Percentiles rank a stretch among this genome's conserved stretches.
Conservation (phyloP, 2,329 filamentous ascomycete genomes). For the Hypoxylon sp. region DNA sequence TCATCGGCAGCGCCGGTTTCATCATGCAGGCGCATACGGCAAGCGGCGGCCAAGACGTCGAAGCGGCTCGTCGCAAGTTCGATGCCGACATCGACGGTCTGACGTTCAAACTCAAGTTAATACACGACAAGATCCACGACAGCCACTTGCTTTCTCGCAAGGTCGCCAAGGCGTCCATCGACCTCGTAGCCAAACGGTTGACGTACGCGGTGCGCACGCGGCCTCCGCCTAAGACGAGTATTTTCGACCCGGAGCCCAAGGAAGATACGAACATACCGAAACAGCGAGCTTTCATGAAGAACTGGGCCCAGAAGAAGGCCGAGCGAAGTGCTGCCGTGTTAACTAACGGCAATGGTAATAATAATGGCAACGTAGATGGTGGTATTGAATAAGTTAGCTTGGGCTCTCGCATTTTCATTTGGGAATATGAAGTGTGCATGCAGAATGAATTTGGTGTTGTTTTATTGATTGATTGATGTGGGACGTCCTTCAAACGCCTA, state of each 20-base stretch:
- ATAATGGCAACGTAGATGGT: not conserved
- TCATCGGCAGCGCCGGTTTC: slow-evolving; percentile 75
- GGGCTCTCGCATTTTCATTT: not conserved
- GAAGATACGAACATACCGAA: slow-evolving; percentile 59
- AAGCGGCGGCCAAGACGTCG: slow-evolving; percentile 47
- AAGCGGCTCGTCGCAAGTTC: slow-evolving; percentile 64
- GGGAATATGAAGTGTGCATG: slow-evolving; percentile 10
- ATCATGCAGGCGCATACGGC: slow-evolving; percentile 45
- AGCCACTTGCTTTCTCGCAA: slow-evolving; percentile 80
- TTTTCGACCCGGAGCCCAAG: slow-evolving; percentile 61
- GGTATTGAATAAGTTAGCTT: not conserved
- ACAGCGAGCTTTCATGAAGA: slow-evolving; percentile 67
- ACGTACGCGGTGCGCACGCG: slow-evolving; percentile 78
- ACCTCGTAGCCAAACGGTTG: slow-evolving; percentile 81
- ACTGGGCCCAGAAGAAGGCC: slow-evolving; percentile 53
- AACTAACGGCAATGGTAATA: slow-evolving; percentile 2
- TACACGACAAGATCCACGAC: slow-evolving; percentile 77
- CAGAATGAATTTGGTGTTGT: slow-evolving; percentile 16
- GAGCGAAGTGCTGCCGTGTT: slow-evolving; percentile 13
- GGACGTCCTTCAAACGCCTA: slow-evolving; percentile 41
- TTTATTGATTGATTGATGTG: slow-evolving; percentile 37
- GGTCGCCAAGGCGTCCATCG: slow-evolving; percentile 82
- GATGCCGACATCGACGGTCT: slow-evolving; percentile 80
- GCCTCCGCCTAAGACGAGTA: slow-evolving; percentile 66
- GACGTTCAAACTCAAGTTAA: slow-evolving; percentile 68